A percentile compares a stretch with the other conserved stretches of the same genome.
These are phyloP conservation scores for Ilex aquifolium DNA, from an alignment of 257 asterid species.

Conservation along the genomic window DNA sequence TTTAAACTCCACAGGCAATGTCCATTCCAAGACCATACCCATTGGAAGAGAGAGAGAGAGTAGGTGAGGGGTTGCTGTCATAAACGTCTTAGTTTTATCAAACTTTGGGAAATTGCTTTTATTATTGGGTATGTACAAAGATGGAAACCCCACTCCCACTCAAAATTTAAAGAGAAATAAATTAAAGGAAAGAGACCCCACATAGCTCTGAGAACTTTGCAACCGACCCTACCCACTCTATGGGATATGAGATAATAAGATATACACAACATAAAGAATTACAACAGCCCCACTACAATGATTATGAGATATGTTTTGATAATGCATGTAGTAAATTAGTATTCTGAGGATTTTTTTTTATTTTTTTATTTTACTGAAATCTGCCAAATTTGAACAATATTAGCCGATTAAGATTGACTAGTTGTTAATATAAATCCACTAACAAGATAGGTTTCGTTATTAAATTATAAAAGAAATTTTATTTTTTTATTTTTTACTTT, in stretches of 20 bases:
- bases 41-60: conserved; percentile 15
- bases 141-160: conserved; percentile 39
- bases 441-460: too few species aligned
- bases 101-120: conserved; percentile 57
- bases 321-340: too few species aligned
- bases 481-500: too few species aligned
- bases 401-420: too few species aligned
- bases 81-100: conserved; percentile 53
- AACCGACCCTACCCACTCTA: conserved; percentile 16
- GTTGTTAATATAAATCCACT: too few species aligned
- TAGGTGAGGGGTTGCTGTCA: conserved; percentile 54
- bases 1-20: conserved; percentile 31
- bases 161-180: conserved; percentile 11
- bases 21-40: conserved; percentile 20
- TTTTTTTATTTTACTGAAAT: too few species aligned
- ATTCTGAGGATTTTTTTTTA: too few species aligned
- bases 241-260: conserved; percentile 2
- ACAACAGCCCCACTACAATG: conserved; percentile 37
- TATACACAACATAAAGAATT: conserved; percentile 25
- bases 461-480: too few species aligned
- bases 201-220: conserved; percentile 23
- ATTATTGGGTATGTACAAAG: conserved; percentile 41
- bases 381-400: too few species aligned
- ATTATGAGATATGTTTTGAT: conserved; percentile 9
- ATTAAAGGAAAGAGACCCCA: conserved; percentile 36